Evolutionary conservation across 2,329 filamentous ascomycete species (phyloP), one percentile per base, ranked within the genome.

Genomic region (Ambrosiella xylebori): DNA sequence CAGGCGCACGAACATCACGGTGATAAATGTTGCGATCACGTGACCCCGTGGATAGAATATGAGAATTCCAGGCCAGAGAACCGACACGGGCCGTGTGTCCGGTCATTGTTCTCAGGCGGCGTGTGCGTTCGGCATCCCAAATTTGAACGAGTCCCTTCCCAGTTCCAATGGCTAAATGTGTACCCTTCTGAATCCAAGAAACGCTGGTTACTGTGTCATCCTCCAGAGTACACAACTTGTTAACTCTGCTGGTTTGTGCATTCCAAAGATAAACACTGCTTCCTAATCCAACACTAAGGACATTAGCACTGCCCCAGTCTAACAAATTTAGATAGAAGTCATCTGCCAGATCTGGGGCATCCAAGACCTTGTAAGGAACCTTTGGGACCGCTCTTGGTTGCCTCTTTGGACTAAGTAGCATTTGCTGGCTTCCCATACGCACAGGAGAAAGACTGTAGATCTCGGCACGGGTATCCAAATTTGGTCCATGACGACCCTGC

Each of bases 261-360:
- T 96, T 95, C 93, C 93, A 98, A 82, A 97, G 93, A 67, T 97
- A 98, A 5, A 98, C 93, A 64, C 88, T 94, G 15, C 86, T 88
- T 15, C 90, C 90, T 35, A 98, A 73, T 0, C 93, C 93, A 49
- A 98, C 93, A 6, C 91, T 93, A 9, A 98, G 76, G 7, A 95
- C 85, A 68, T 97, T 95, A 64, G 86, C 89, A 65, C 88, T 94
- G 49, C 93, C 93, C 93, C 93, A 98, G 66, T 98, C 93, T 2
- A 98, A 91, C 35, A 98, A 74, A 65, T 98, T 98, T 40, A 98
- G 76, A 66, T 98, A 98, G 69, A 97, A 98, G 67, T 98, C 93
- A 66, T 98, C 93, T 36, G 91, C 90, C 51, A 98, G 73, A 67
- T 97, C 93, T 1, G 93, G 93, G 0, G 93, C 93, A 73, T 98